A percentile compares a stretch with the other conserved stretches of the same genome.
phyloP scores from a whole-genome alignment of 805 yeast genomes.

The Ogataea allantospora region DNA sequence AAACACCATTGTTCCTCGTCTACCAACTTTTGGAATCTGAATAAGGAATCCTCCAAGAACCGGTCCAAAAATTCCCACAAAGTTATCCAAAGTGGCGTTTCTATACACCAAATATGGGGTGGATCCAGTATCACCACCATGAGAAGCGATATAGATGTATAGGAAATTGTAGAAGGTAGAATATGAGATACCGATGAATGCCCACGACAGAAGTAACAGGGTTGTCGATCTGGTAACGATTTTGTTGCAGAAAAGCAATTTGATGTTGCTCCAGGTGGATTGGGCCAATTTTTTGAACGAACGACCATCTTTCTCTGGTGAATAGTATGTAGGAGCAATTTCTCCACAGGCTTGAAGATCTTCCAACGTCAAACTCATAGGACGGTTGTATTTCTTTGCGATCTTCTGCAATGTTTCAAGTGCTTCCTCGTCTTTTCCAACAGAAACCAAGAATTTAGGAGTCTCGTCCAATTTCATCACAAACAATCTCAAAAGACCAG shows the following conservation, averaged over 20 bases:
- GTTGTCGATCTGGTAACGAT: slow-evolving; percentile 43
- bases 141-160: slow-evolving; percentile 48
- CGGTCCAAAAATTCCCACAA: slow-evolving; percentile 52
- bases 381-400: slow-evolving; percentile 45
- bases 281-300: slow-evolving; percentile 29
- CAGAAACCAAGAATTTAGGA: slow-evolving; percentile 53
- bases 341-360: slow-evolving; percentile 46
- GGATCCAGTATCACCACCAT: slow-evolving; percentile 48
- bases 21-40: slow-evolving; percentile 40
- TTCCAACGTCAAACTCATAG: slow-evolving; percentile 43
- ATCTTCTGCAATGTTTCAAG: slow-evolving; percentile 41
- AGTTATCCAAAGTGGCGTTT: slow-evolving; percentile 47
- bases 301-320: slow-evolving; percentile 23
- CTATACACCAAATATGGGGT: slow-evolving; percentile 42
- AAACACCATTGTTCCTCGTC: slow-evolving; percentile 54
- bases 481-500: slow-evolving; percentile 48
- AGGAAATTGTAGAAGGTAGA: slow-evolving; percentile 55
- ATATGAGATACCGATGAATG: slow-evolving; percentile 56
- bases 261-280: slow-evolving; percentile 38
- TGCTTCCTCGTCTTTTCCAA: slow-evolving; percentile 52
- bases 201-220: slow-evolving; percentile 53
- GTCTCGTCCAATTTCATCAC: slow-evolving; percentile 49
- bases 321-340: slow-evolving; percentile 29
- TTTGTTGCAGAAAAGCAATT: slow-evolving; percentile 45
- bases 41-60: slow-evolving; percentile 45